These are phyloP conservation scores for Phytophthora boehmeriae DNA, from an alignment of 352 stramenopile genomes.

Conservation along the genomic window DNA sequence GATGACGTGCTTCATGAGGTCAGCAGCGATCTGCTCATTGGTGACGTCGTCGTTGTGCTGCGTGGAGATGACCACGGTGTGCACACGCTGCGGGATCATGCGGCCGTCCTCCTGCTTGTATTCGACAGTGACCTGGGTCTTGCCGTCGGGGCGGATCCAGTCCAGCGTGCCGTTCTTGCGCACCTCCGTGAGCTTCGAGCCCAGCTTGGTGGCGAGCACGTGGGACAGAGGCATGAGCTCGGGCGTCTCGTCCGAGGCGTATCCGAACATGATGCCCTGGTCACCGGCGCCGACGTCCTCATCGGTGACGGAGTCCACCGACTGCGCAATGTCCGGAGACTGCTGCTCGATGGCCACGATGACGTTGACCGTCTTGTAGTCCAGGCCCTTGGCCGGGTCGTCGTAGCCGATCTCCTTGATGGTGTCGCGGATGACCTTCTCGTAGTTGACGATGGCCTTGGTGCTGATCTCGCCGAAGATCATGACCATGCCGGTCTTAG, in stretches of 20 bases:
- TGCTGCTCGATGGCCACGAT: slow-evolving; percentile 99
- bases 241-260: slow-evolving; percentile 98
- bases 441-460: slow-evolving; percentile 99
- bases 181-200: slow-evolving; percentile 97
- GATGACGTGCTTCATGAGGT: slow-evolving; percentile 99
- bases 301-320: slow-evolving; percentile 96
- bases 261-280: slow-evolving; percentile 95
- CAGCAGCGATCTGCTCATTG: slow-evolving; percentile 98
- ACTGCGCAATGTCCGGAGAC: slow-evolving; percentile 99
- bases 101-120: slow-evolving; percentile 97
- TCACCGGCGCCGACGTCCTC: slow-evolving; percentile 98
- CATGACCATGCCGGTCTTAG: slow-evolving; percentile 99
- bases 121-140: slow-evolving; percentile 98
- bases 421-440: slow-evolving; percentile 98
- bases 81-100: slow-evolving; percentile 96
- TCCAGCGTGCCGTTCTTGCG: slow-evolving; percentile 98
- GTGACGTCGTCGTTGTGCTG: slow-evolving; percentile 99
- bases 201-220: slow-evolving; percentile 96
- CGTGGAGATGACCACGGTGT: slow-evolving; percentile 99
- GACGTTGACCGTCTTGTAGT: slow-evolving; percentile 99
- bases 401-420: slow-evolving; percentile 99
- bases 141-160: slow-evolving; percentile 99
- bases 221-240: slow-evolving; percentile 99
- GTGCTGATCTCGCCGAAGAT: slow-evolving; percentile 99
- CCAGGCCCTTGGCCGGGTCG: slow-evolving; percentile 98